A percentile compares a stretch with the other conserved stretches of the same genome.
These are phyloP conservation scores for Phytopythium chamaehyphon DNA, from an alignment of 352 stramenopile genomes.

Conservation along the genomic window DNA sequence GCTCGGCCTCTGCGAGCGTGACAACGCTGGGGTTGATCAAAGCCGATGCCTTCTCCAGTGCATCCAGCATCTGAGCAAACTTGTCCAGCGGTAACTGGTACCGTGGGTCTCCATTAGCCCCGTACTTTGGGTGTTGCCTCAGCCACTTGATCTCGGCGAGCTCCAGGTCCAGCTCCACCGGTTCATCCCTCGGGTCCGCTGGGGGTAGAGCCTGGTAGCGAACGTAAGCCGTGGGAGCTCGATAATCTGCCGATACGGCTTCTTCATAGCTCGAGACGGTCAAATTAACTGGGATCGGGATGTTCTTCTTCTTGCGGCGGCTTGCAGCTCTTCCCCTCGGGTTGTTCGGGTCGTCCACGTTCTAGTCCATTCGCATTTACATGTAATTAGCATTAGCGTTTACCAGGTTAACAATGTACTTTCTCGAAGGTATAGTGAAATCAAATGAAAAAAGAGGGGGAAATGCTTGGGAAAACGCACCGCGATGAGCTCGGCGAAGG, in stretches of 20 bases:
- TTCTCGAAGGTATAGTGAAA: too few relatives aligned
- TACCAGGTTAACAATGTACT: constrained; percentile 1
- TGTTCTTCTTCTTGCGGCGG: constrained; percentile 80
- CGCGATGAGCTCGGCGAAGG: constrained; percentile 72
- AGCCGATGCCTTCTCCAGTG: constrained; percentile 80
- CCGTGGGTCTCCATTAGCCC: constrained; percentile 68
- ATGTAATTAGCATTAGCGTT: too few relatives aligned
- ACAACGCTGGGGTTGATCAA: constrained; percentile 77
- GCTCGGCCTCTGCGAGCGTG: constrained; percentile 65
- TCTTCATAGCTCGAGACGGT: constrained; percentile 61
- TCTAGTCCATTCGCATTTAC: too few relatives aligned
- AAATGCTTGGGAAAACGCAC: constrained; percentile 18
- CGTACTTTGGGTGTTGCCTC: constrained; percentile 75
- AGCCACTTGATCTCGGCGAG: constrained; percentile 89
- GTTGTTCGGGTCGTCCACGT: constrained; percentile 55
- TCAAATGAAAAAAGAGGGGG: background rate
- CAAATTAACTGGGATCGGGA: constrained; percentile 80
- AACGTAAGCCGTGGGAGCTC: constrained; percentile 78
- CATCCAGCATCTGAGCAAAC: constrained; percentile 83
- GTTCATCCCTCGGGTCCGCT: constrained; percentile 30
- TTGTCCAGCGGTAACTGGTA: constrained; percentile 66
- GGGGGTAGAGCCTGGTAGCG: constrained; percentile 67
- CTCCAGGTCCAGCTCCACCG: constrained; percentile 75
- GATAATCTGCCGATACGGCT: constrained; percentile 62
- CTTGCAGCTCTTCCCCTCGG: constrained; percentile 2